Percentiles rank a stretch among this genome's conserved stretches.
These are phyloP conservation scores for Termitomyces sp. DNA, from an alignment of 768 basidiomycete genomes.

Conservation along the genomic window DNA sequence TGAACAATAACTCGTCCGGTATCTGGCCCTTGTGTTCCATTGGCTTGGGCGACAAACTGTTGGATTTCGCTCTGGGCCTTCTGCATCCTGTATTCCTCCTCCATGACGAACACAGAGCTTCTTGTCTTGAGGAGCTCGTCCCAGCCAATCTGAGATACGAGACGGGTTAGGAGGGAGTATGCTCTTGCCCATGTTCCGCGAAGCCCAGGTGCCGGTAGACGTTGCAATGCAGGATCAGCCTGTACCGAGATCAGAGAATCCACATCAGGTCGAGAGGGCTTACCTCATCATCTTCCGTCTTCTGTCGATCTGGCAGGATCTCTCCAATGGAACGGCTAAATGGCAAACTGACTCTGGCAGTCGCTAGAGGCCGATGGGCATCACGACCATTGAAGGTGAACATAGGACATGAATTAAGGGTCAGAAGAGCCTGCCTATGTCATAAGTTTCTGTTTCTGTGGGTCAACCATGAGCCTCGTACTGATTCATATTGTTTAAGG, in stretches of 20 bases:
- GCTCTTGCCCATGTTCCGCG: slow-evolving; percentile 96
- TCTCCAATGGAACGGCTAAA: slow-evolving; percentile 82
- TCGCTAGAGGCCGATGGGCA: slow-evolving; percentile 76
- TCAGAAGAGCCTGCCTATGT: slow-evolving; percentile 62
- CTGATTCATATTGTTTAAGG: slow-evolving; percentile 76
- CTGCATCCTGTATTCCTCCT: slow-evolving; percentile 98
- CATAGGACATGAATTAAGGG: slow-evolving; percentile 99
- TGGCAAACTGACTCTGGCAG: slow-evolving; percentile 80
- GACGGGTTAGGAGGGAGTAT: slow-evolving; percentile 82
- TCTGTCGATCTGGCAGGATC: slow-evolving; percentile 80
- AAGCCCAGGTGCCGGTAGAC: slow-evolving; percentile 92
- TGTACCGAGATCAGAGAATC: slow-evolving; percentile 19
- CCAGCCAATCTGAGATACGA: slow-evolving; percentile 96
- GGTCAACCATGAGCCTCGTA: slow-evolving; percentile 22
- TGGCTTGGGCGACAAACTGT: slow-evolving; percentile 22
- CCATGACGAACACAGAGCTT: slow-evolving; percentile 97
- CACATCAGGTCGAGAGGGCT: slow-evolving; percentile 5
- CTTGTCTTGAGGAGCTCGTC: slow-evolving; percentile 95
- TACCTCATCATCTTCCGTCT: slow-evolving; percentile 82
- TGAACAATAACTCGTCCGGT: slow-evolving; percentile 42
- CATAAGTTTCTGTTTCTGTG: neutral
- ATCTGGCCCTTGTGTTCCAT: slow-evolving; percentile 24
- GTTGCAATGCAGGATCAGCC: slow-evolving; percentile 90
- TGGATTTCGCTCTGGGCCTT: slow-evolving; percentile 76
- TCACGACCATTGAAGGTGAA: slow-evolving; percentile 99